Evolutionary conservation across 192 early-diverging fungal genomes (phyloP).

Genomic region (Backusella mclennaniae): DNA sequence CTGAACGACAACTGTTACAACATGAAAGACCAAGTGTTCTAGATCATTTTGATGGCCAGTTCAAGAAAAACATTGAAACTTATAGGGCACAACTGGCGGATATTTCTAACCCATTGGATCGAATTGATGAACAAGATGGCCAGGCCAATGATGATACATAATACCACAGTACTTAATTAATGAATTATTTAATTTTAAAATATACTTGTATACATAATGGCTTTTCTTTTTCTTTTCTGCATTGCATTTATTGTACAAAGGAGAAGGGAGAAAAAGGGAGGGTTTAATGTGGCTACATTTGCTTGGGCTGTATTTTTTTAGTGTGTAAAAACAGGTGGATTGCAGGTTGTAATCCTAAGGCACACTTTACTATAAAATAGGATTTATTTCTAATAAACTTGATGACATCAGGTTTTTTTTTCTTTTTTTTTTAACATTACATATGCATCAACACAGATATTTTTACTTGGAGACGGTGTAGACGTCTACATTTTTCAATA

Average conservation of each 20-base stretch:
- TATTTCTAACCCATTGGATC: neutral
- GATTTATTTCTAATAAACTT: neutral
- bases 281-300: neutral
- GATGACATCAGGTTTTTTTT: neutral
- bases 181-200: neutral
- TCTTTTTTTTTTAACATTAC: too few relatives aligned
- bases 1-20: slow-evolving; percentile 2
- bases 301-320: neutral
- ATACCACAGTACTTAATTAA: neutral
- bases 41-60: neutral
- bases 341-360: neutral
- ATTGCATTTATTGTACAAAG: neutral
- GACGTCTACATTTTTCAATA: neutral
- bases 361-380: neutral
- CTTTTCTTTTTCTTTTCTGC: neutral
- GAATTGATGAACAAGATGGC: neutral
- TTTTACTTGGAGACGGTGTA: neutral
- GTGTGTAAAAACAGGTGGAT: neutral
- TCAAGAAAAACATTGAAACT: slow-evolving; percentile 4
- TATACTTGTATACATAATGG: neutral
- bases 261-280: neutral
- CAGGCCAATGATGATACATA: neutral
- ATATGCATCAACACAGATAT: too few relatives aligned
- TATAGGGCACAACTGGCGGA: slow-evolving; percentile 4
- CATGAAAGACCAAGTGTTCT: slow-evolving; percentile 7